Evolutionary conservation across 805 yeast genomes (phyloP).

Genomic region (Metschnikowia drakensbergensis): DNA sequence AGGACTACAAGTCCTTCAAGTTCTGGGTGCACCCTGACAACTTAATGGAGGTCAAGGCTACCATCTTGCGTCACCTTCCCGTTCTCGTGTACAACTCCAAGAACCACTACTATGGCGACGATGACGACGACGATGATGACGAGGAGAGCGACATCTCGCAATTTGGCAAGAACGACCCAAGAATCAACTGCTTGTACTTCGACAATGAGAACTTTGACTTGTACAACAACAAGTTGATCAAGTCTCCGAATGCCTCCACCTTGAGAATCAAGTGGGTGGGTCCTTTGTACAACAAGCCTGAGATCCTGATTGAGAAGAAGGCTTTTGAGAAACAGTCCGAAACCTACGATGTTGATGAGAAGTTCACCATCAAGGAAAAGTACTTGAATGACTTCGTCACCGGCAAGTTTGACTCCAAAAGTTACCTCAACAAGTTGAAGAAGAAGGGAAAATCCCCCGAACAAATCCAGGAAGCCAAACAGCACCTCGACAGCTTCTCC

Average conservation of each 20-base stretch:
- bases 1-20: constrained; percentile 61
- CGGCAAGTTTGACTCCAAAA: constrained; percentile 45
- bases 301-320: constrained; percentile 77
- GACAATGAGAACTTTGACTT: constrained; percentile 80
- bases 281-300: constrained; percentile 68
- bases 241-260: constrained; percentile 66
- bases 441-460: constrained; percentile 56
- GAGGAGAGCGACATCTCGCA: constrained; percentile 21
- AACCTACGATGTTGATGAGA: constrained; percentile 55
- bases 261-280: constrained; percentile 91
- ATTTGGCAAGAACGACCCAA: constrained; percentile 47
- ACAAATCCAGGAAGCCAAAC: constrained; percentile 48
- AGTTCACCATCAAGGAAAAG: constrained; percentile 74
- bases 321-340: constrained; percentile 54
- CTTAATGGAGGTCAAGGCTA: constrained; percentile 95
- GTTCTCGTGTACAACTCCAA: constrained; percentile 66
- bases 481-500: constrained; percentile 58
- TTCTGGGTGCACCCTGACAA: constrained; percentile 98
- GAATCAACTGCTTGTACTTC: constrained; percentile 80
- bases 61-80: constrained; percentile 88
- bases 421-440: constrained; percentile 56
- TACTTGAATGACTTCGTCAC: constrained; percentile 69
- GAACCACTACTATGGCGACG: constrained; percentile 47
- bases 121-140: constrained; percentile 51
- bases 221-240: constrained; percentile 78